Conservation (phyloP, 2,329 filamentous ascomycete species). For the Colletotrichum nymphaeae region DNA sequence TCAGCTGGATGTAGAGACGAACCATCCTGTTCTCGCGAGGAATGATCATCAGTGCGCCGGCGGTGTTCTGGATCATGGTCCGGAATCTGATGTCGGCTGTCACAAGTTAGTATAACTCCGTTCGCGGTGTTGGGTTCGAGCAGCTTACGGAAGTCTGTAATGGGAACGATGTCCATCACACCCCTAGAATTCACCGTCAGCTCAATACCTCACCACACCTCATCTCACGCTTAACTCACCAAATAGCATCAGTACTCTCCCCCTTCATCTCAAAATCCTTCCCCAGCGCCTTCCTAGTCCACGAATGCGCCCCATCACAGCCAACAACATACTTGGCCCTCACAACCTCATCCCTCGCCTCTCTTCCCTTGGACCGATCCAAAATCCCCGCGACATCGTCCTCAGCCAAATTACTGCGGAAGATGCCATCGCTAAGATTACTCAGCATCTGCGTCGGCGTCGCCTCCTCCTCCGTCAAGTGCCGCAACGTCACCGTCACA, state of each 20-base stretch:
- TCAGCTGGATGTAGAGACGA: constrained; percentile 73
- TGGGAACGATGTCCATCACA: constrained; percentile 51
- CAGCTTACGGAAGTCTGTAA: constrained; percentile 57
- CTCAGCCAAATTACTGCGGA: constrained; percentile 69
- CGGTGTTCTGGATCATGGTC: constrained; percentile 67
- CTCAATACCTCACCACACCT: not conserved
- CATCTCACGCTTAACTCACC: constrained; percentile 39
- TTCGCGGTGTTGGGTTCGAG: too few species aligned
- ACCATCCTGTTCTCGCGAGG: constrained; percentile 73
- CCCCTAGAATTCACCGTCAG: constrained; percentile 39
- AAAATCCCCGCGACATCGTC: constrained; percentile 61
- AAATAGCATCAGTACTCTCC: constrained; percentile 63
- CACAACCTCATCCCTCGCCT: constrained; percentile 52
- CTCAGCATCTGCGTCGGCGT: constrained; percentile 51
- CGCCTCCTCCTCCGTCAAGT: constrained; percentile 68
- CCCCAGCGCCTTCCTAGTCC: constrained; percentile 69
- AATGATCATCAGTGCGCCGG: constrained; percentile 73
- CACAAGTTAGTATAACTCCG: not conserved
- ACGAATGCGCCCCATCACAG: constrained; percentile 76
- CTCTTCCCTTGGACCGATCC: constrained; percentile 44
- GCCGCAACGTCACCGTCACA: constrained; percentile 68
- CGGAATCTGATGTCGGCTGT: constrained; percentile 64
- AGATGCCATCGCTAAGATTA: constrained; percentile 63
- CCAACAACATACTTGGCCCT: constrained; percentile 74
- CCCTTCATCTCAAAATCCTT: constrained; percentile 61